Evolutionary conservation across 495 filamentous ascomycete species (phyloP).

Genomic region (Cetradonia linearis): DNA sequence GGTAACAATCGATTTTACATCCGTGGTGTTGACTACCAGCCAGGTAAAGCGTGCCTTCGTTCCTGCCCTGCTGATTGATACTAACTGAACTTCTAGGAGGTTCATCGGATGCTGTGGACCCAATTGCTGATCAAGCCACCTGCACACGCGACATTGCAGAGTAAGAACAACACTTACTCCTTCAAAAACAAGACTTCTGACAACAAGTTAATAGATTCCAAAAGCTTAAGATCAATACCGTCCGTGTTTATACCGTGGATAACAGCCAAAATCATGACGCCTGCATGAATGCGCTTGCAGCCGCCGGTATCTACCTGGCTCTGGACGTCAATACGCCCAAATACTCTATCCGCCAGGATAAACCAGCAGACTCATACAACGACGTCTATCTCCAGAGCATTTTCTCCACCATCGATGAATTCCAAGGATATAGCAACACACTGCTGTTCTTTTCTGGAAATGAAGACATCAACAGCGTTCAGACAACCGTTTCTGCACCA

Average conservation of each 20-base stretch:
- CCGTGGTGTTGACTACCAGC: constrained; percentile 91
- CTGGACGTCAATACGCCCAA: constrained; percentile 72
- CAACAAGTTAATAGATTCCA: constrained; percentile 45
- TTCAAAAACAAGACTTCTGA: neutral
- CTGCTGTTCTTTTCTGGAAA: constrained; percentile 95
- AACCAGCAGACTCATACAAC: constrained; percentile 77
- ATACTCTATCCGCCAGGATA: constrained; percentile 72
- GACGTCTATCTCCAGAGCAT: constrained; percentile 81
- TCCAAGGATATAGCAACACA: constrained; percentile 79
- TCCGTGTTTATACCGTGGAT: constrained; percentile 89
- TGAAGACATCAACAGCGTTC: constrained; percentile 83
- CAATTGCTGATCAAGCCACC: constrained; percentile 56
- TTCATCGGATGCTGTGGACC: constrained; percentile 65
- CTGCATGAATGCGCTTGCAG: constrained; percentile 73
- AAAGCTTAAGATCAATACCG: constrained; percentile 78
- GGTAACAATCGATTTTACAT: constrained; percentile 81
- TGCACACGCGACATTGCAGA: constrained; percentile 78
- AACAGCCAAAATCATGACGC: constrained; percentile 72
- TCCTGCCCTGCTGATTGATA: neutral
- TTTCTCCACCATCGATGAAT: constrained; percentile 86
- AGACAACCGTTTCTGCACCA: constrained; percentile 63
- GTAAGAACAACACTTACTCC: neutral
- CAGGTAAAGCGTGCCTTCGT: constrained; percentile 26
- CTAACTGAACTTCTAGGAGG: constrained; percentile 44
- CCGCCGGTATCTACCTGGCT: constrained; percentile 85